These are phyloP conservation scores for Candida chauliodis DNA, from an alignment of 805 yeast genomes.

Conservation along the genomic window DNA sequence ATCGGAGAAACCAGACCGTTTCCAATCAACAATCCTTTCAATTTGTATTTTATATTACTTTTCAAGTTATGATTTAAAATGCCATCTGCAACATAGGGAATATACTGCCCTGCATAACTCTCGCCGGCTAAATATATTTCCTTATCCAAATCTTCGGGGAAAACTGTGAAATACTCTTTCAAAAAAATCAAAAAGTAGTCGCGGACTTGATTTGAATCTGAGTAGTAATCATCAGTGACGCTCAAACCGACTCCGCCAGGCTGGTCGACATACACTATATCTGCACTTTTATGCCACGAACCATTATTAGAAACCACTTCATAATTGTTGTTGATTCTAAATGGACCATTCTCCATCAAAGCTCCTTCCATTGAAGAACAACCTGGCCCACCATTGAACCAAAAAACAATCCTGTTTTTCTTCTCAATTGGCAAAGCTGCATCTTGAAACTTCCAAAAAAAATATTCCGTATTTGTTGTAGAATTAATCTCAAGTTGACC, in stretches of 20 bases:
- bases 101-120: slow-evolving; percentile 95
- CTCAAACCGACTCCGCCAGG: slow-evolving; percentile 95
- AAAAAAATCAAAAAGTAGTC: slow-evolving; percentile 63
- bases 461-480: slow-evolving; percentile 55
- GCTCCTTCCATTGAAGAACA: slow-evolving; percentile 99
- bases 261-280: slow-evolving; percentile 85
- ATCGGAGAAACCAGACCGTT: slow-evolving; percentile 97
- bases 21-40: slow-evolving; percentile 75
- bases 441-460: slow-evolving; percentile 70
- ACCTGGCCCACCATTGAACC: slow-evolving; percentile 99
- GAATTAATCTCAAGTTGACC: slow-evolving; percentile 61
- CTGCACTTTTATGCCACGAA: slow-evolving; percentile 79
- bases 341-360: slow-evolving; percentile 86
- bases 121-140: slow-evolving; percentile 87
- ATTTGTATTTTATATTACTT: slow-evolving; percentile 27
- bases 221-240: slow-evolving; percentile 51
- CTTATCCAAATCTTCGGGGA: slow-evolving; percentile 66
- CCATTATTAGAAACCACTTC: slow-evolving; percentile 59
- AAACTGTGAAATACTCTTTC: slow-evolving; percentile 58
- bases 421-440: slow-evolving; percentile 22
- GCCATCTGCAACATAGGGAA: slow-evolving; percentile 78
- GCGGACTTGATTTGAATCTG: slow-evolving; percentile 55
- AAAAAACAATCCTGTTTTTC: slow-evolving; percentile 54
- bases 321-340: slow-evolving; percentile 49
- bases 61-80: slow-evolving; percentile 46